Conservation (phyloP, 1,139 yeast species). For the Blastobotrys arbuscula region DNA sequence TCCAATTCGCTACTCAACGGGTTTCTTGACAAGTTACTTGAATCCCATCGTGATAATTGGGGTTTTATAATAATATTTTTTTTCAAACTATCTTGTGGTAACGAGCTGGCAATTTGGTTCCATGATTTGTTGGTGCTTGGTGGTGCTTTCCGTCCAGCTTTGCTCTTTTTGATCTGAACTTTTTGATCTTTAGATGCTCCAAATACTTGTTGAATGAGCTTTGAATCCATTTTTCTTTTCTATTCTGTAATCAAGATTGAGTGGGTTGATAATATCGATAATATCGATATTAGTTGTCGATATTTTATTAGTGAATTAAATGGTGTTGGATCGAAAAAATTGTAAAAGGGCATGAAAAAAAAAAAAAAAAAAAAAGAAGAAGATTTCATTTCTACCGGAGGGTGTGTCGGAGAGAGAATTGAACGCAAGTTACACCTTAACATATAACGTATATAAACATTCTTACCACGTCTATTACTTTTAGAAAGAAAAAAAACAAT, state of each 20-base stretch:
- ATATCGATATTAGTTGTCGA: neutral
- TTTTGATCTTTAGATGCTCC: conserved; percentile 7
- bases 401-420: no score
- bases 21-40: conserved; percentile 25
- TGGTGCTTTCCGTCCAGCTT: neutral
- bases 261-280: neutral
- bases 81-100: neutral
- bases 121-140: conserved; percentile 3
- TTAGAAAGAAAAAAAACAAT: no score
- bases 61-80: conserved; percentile 13
- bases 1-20: conserved; percentile 29
- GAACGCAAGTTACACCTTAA: no score
- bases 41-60: conserved; percentile 25
- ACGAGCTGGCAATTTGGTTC: conserved; percentile 7
- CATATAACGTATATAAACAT: no score
- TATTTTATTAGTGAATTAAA: neutral
- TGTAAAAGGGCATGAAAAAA: neutral
- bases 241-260: neutral
- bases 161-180: conserved; percentile 5
- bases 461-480: no score
- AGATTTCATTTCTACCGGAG: neutral
- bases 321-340: neutral
- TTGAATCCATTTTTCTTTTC: neutral
- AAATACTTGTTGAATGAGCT: conserved; percentile 10
- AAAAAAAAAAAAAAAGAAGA: neutral